These are phyloP conservation scores for Babesia caballi DNA, from an alignment of 169 alveolate genomes.

Conservation along the genomic window DNA sequence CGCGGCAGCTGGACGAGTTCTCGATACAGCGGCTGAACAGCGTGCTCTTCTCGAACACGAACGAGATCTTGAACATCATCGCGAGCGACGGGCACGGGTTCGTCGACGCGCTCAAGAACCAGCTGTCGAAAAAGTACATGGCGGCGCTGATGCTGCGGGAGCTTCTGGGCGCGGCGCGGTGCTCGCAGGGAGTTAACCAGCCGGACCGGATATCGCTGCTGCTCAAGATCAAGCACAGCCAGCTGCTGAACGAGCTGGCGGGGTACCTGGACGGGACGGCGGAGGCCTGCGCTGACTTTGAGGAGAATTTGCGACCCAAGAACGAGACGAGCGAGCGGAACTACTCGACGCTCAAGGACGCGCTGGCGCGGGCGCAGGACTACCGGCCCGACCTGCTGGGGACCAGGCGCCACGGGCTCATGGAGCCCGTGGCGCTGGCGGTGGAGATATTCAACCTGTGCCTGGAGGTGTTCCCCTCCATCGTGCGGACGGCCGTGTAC, in stretches of 20 bases:
- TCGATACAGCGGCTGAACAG: constrained; percentile 69
- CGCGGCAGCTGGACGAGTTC: constrained; percentile 75
- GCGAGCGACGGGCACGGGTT: constrained; percentile 51
- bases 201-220: constrained; percentile 61
- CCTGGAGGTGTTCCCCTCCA: constrained; percentile 63
- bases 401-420: constrained; percentile 38
- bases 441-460: constrained; percentile 61
- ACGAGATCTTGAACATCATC: constrained; percentile 71
- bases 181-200: constrained; percentile 44
- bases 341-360: constrained; percentile 16
- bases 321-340: constrained; percentile 28
- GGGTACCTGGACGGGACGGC: constrained; percentile 61
- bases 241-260: constrained; percentile 57
- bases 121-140: constrained; percentile 56
- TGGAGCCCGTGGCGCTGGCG: constrained; percentile 57
- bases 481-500: constrained; percentile 62
- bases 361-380: not conserved
- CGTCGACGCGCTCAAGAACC: constrained; percentile 40
- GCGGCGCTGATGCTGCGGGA: constrained; percentile 58
- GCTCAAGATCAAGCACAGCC: constrained; percentile 50
- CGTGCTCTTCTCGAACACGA: constrained; percentile 61
- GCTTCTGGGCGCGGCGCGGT: constrained; percentile 49
- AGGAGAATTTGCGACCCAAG: constrained; percentile 33
- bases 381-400: constrained; percentile 55
- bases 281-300: constrained; percentile 28